These are phyloP conservation scores for Nakazawaea ernobii DNA, from an alignment of 805 yeast genomes.

Conservation along the genomic window DNA sequence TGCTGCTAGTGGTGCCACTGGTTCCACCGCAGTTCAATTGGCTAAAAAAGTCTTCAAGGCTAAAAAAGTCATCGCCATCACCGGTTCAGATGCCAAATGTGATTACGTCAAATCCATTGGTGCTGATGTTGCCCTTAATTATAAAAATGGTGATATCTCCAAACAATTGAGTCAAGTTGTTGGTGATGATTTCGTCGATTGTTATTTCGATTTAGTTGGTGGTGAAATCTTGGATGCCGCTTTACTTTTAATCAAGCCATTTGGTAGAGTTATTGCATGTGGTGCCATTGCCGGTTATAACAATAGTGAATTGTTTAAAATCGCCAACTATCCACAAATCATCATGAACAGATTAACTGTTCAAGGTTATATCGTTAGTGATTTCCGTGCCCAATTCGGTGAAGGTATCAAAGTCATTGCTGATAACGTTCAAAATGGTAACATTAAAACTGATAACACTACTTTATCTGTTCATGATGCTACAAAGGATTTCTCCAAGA, in stretches of 20 bases:
- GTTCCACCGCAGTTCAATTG: constrained; percentile 50
- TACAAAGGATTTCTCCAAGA: constrained; percentile 32
- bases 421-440: constrained; percentile 33
- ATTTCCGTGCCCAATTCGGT: constrained; percentile 31
- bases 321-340: constrained; percentile 36
- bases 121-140: constrained; percentile 48
- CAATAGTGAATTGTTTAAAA: constrained; percentile 28
- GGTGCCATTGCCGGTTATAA: constrained; percentile 61
- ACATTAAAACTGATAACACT: constrained; percentile 30
- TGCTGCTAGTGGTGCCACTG: constrained; percentile 77
- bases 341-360: constrained; percentile 45
- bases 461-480: constrained; percentile 34
- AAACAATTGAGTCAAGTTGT: constrained; percentile 32
- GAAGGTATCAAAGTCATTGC: constrained; percentile 31
- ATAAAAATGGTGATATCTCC: constrained; percentile 36
- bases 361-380: constrained; percentile 48
- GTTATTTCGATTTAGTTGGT: constrained; percentile 60
- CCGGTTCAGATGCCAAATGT: constrained; percentile 54
- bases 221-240: constrained; percentile 49
- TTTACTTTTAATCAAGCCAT: constrained; percentile 29
- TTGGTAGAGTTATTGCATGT: constrained; percentile 49
- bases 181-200: constrained; percentile 44
- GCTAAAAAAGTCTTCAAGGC: constrained; percentile 50
- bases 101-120: constrained; percentile 49
- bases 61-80: constrained; percentile 51